Evolutionary conservation across 192 early-diverging fungal genomes (phyloP).

Genomic region (Allomyces macrogynus): DNA sequence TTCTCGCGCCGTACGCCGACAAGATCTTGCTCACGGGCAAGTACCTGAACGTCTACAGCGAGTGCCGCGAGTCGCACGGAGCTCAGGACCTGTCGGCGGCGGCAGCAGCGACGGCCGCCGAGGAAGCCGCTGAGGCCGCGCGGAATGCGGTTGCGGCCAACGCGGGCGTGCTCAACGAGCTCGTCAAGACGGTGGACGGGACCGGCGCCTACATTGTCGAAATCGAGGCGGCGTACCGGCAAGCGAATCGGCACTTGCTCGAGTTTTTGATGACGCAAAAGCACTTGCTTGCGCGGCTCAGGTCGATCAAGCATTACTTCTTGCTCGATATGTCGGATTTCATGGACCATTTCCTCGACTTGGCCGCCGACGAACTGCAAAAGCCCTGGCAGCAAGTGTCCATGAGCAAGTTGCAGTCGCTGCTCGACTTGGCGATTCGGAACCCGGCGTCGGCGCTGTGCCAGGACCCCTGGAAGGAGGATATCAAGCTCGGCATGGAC

Average conservation of each 20-base stretch:
- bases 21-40: conserved; percentile 82
- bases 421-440: conserved; percentile 71
- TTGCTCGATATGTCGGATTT: conserved; percentile 87
- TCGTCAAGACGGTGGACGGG: background rate
- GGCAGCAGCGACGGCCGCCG: background rate
- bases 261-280: conserved; percentile 58
- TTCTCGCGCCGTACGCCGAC: conserved; percentile 48
- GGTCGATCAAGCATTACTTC: conserved; percentile 82
- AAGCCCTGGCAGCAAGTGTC: conserved; percentile 46
- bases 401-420: conserved; percentile 50
- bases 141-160: background rate
- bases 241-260: conserved; percentile 69
- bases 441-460: conserved; percentile 65
- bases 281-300: conserved; percentile 49
- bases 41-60: conserved; percentile 81
- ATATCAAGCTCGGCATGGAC: conserved; percentile 56
- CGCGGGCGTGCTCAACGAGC: conserved; percentile 2
- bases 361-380: conserved; percentile 56
- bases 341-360: conserved; percentile 80
- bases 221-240: conserved; percentile 68
- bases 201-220: conserved; percentile 30
- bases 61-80: conserved; percentile 36
- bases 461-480: conserved; percentile 66
- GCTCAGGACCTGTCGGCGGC: background rate
- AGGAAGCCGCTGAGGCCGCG: background rate